Base-by-base conservation (phyloP, 208 protist species). In the Wallacemonas collosoma region DNA sequence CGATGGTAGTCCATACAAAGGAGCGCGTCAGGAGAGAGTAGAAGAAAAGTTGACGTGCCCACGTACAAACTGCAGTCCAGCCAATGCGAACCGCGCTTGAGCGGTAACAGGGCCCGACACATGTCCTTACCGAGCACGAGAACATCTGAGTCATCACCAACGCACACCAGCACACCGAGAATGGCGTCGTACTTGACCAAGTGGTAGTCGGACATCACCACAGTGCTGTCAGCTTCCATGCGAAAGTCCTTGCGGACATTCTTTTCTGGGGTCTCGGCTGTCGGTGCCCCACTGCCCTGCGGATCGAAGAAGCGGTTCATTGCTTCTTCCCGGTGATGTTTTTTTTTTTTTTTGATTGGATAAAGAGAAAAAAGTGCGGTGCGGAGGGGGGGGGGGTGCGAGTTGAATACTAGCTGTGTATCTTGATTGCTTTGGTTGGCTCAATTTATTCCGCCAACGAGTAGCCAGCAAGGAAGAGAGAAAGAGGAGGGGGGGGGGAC, bases 141-240 rank as follows among this genome's bases (percentile, higher is more conserved):
- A 35, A 90, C 86, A 44, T 87, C 72, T 1, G 76, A 83, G 71
- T 93, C 89, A 60, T 93, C 81, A 3, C 90, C 90, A 41, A 95
- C 81, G 67, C 81, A 92, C 35, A 95, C 54, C 35, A 95, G 70
- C 17, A 89, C 86, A 70, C 81, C 82, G 17, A 91, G 76, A 60
- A 95, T 75, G 38, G 90, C 79, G 65, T 95, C 90, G 68, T 91
- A 89, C 51, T 72, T 80, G 71, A 85, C 91, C 9, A 95, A 71
- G 75, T 95, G 90, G 73, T 92, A 95, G 81, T 91, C 86, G 0
- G 86, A 86, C 86, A 88, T 86, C 17, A 91, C 86, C 11, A 85
- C 75, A 11, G 86, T 86, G 75, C 80, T 87, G 72, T 86, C 83
- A 50, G 77, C 73, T 12, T 72, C 72, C 26, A 89, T 43, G 38